Base-by-base conservation (phyloP, 2,329 filamentous ascomycete species). In the Penicillium olsonii region DNA sequence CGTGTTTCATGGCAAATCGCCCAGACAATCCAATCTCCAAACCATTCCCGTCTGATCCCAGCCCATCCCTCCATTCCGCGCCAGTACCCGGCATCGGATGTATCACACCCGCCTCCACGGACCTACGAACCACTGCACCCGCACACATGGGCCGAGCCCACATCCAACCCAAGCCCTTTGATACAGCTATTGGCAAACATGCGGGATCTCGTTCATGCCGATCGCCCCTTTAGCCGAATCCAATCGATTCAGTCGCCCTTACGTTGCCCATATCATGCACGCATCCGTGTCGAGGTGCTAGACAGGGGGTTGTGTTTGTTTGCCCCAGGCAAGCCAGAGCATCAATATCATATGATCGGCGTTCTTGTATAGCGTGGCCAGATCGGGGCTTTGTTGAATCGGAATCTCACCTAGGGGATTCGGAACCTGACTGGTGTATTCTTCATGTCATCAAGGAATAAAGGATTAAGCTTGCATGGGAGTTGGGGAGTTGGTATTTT, bases 81-180 rank as follows among this genome's bases (percentile, higher is more conserved):
- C 24, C 29, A 14, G 17, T 37, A n/a, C 37, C 45, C 38, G 33
- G 34, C 20, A 39, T 34, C 24, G 12, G 48, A 54, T 42, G 45
- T 49, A 48, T 55, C 42, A 45, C 48, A 52, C 29, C 45, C n/a
- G 14, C 39, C 22, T 24, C 9, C 26, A 29, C 37, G 17, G 29
- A 42, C 29, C 37, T 37, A 11, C 12, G 22, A n/a, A 38, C 33
- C 34, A 45, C 20, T n/a, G 18, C 20, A 26, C 17, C 19, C 19
- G 18, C 18, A 31, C 18, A 24, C 22, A 24, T 47, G 18, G 12
- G 17, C 8, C 26, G 10, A 24, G 6, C 5, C n/a, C 34, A 8
- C 42, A 44, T 18, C 17, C 17, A n/a, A n/a, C n/a, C 24, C 26
- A 26, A 17, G 24, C 27, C 9, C 33, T 27, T 42, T 9, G 20